Evolutionary conservation across 208 protist species (phyloP), one percentile per base, ranked within the genome.

Genomic region (Angomonas deanei): DNA sequence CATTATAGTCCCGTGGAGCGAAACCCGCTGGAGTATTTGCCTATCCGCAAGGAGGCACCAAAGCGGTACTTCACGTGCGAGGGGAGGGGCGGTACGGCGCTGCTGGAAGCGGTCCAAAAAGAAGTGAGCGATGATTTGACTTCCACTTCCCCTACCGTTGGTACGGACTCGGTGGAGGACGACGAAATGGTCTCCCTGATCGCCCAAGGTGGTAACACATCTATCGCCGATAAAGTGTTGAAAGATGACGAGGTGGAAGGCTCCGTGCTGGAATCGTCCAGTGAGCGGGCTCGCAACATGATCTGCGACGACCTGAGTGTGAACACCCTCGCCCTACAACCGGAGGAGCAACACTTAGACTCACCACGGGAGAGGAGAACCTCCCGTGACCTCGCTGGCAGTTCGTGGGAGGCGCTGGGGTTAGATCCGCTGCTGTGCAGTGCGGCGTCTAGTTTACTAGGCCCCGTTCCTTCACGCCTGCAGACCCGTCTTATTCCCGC

Each of bases 1-100:
- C 54, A 72, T 15, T 94, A 92, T 60, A 74, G 72, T 68, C 46
- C 77, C 0, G 82, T 84, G n/a, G 85, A 92, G 72, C 80, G 81
- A 3, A 76, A 74, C 28, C 85, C 88, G 36, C 39, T 88, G 0
- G 63, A 59, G 17, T 62, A 88, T 50, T 60, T 92, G 61, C 79
- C 81, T 8, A 65, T 73, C 42, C 70, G 69, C 13, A 59, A 59
- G 53, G 56, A 60, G 13, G 39, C 61, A 0, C 82, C 78, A 6
- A 58, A 58, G 1, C 71, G 63, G 17, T 39, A 72, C 5, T 66
- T 72, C 19, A 59, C 78, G 11, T 76, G 78, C 42, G 84, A 88
- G 38, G 84, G 87, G 0, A 58, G 60, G 3, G 78, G 78, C 17
- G 70, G 68, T 0, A 77, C 70, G 0, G 66, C 58, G 19, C 71